These are phyloP conservation scores for Gossypium bickii DNA, from an alignment of 345 rosid species.

Conservation along the genomic window DNA sequence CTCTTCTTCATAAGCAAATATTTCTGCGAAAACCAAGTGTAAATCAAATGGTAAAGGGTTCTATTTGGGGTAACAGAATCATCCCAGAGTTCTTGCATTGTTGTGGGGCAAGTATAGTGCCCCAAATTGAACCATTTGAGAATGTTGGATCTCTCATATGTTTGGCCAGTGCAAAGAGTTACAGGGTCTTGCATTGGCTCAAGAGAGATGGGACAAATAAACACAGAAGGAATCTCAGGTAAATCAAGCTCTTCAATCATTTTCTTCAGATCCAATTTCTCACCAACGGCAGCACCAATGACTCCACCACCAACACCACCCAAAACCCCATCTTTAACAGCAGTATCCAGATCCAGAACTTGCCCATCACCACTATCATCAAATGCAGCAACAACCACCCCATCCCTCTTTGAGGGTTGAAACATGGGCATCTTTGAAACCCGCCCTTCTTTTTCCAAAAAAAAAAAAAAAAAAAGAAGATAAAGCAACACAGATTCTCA, in stretches of 20 bases:
- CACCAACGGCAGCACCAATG: slow-evolving; percentile 27
- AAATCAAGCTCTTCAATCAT: slow-evolving; percentile 59
- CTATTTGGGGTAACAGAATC: slow-evolving; percentile 56
- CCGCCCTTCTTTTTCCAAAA: neutral
- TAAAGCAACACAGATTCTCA: slow-evolving; percentile 13
- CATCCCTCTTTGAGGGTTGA: slow-evolving; percentile 41
- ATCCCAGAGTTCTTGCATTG: slow-evolving; percentile 81
- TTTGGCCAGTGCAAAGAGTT: slow-evolving; percentile 74
- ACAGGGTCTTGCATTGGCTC: slow-evolving; percentile 80
- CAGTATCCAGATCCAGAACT: slow-evolving; percentile 64
- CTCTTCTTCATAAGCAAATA: slow-evolving; percentile 57
- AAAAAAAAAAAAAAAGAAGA: neutral
- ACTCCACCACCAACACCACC: slow-evolving; percentile 38
- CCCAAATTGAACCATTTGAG: slow-evolving; percentile 65
- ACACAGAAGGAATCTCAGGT: slow-evolving; percentile 55
- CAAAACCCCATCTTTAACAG: slow-evolving; percentile 66
- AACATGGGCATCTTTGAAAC: slow-evolving; percentile 51
- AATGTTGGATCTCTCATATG: slow-evolving; percentile 65
- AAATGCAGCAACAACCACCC: slow-evolving; percentile 29
- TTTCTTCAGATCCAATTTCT: slow-evolving; percentile 57
- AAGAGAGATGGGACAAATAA: slow-evolving; percentile 66
- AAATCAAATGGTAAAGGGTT: slow-evolving; percentile 58
- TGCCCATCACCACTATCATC: slow-evolving; percentile 47
- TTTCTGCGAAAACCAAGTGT: slow-evolving; percentile 63
- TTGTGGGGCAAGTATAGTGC: slow-evolving; percentile 65